A percentile compares a stretch with the other conserved stretches of the same genome.
Conservation (phyloP, 2,329 filamentous ascomycete genomes). For the Macrophomina tecta region DNA sequence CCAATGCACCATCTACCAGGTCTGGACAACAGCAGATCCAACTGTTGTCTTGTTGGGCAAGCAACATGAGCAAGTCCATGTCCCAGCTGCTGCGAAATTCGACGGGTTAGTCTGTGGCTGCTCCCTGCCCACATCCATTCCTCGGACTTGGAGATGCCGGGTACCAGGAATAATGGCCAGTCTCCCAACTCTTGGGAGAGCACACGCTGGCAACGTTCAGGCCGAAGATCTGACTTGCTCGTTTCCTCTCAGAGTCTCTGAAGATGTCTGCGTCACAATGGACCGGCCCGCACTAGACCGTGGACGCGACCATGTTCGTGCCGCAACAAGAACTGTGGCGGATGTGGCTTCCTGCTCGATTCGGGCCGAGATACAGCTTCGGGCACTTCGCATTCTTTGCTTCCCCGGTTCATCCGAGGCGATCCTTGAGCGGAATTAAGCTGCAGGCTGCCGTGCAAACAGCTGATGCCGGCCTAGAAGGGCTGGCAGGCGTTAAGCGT, state of each 20-base stretch:
- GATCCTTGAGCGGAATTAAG: not conserved
- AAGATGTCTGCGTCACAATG: not conserved
- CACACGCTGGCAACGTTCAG: not conserved
- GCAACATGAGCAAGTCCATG: not conserved
- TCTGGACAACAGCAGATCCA: not conserved
- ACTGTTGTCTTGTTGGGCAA: not conserved
- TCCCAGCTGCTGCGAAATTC: not conserved
- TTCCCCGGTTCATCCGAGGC: not conserved
- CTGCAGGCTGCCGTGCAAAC: conserved; percentile 4
- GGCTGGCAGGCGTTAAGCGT: not conserved
- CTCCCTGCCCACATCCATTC: not conserved
- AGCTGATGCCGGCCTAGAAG: no score
- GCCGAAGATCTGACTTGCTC: not conserved
- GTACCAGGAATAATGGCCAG: not conserved
- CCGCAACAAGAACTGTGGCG: no score
- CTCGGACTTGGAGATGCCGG: not conserved
- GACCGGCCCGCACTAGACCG: not conserved
- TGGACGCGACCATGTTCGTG: no score
- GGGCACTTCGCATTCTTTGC: not conserved
- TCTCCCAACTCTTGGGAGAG: not conserved
- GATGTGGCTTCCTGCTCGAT: not conserved
- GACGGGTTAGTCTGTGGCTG: not conserved
- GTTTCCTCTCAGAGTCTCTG: not conserved
- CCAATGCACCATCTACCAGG: not conserved
- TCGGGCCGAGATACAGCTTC: not conserved